phyloP scores from a whole-genome alignment of 129 eudicot genomes.

The Pulicaria dysenterica region DNA sequence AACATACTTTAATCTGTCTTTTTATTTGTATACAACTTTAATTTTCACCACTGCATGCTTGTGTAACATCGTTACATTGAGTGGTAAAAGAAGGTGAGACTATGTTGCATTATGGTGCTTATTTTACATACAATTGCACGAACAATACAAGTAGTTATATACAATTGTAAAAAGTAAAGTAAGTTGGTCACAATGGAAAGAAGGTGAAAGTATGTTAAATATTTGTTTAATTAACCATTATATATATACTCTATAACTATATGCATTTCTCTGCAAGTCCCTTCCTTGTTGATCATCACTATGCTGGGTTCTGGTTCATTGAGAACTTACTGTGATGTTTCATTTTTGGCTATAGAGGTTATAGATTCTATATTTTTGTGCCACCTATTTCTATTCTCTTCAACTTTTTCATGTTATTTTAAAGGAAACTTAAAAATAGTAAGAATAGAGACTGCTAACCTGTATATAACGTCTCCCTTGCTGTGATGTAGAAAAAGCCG shows the following conservation, averaged over 20 bases:
- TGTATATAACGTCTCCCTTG: too few species aligned
- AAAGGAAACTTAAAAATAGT: neutral
- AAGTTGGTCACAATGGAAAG: too few species aligned
- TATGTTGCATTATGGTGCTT: too few species aligned
- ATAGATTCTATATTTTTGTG: neutral
- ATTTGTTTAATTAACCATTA: too few species aligned
- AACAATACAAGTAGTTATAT: neutral
- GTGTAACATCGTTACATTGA: neutral
- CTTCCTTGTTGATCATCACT: slow-evolving; percentile 1
- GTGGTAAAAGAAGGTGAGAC: too few species aligned
- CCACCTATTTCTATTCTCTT: neutral
- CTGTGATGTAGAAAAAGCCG: too few species aligned
- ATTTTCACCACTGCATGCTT: neutral
- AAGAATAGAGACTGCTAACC: too few species aligned
- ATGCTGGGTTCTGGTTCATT: neutral
- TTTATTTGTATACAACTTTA: neutral
- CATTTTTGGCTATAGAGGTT: neutral
- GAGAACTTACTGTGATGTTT: neutral
- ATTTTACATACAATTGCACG: too few species aligned
- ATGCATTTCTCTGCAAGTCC: neutral
- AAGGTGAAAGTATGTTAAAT: too few species aligned
- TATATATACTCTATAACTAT: too few species aligned
- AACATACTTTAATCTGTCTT: neutral
- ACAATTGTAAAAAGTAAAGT: neutral
- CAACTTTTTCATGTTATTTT: neutral